A percentile compares a stretch with the other conserved stretches of the same genome.
Conservation (phyloP, 2,329 filamentous ascomycete genomes). For the Phaeophleospora eucalypticola region DNA sequence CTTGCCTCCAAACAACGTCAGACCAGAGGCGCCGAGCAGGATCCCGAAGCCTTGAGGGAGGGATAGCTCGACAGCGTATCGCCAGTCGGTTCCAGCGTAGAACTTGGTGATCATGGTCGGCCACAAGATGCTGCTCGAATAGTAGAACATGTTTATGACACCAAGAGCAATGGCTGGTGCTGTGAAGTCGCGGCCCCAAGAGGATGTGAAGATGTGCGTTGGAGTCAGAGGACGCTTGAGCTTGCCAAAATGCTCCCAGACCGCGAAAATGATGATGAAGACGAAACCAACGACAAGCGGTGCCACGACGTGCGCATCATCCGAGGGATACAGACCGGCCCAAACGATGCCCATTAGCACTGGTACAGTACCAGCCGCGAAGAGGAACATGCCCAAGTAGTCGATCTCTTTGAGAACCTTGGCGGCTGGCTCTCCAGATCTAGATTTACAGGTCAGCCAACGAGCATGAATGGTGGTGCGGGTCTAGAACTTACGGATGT, state of each 20-base stretch:
- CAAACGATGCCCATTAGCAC: slow-evolving; percentile 36
- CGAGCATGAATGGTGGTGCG: not conserved
- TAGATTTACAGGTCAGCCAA: not conserved
- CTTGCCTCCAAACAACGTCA: slow-evolving; percentile 40
- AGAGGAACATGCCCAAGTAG: slow-evolving; percentile 32
- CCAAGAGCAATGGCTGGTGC: slow-evolving; percentile 36
- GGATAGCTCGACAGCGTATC: slow-evolving; percentile 34
- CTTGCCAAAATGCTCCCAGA: slow-evolving; percentile 32
- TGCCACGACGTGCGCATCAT: slow-evolving; percentile 30
- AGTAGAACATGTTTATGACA: slow-evolving; percentile 53
- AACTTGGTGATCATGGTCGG: slow-evolving; percentile 43
- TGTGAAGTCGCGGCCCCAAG: slow-evolving; percentile 46
- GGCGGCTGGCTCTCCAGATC: slow-evolving; percentile 21
- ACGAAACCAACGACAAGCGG: slow-evolving; percentile 32
- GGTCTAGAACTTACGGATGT: slow-evolving; percentile 30
- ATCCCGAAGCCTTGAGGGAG: slow-evolving; percentile 46
- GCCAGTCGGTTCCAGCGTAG: slow-evolving; percentile 28
- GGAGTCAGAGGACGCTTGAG: slow-evolving; percentile 39
- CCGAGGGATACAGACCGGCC: slow-evolving; percentile 26
- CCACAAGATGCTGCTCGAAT: slow-evolving; percentile 33
- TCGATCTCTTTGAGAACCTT: slow-evolving; percentile 31
- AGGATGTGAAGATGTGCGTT: slow-evolving; percentile 43
- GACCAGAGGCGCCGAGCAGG: slow-evolving; percentile 39
- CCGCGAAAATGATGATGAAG: slow-evolving; percentile 28
- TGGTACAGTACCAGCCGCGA: slow-evolving; percentile 27